These are phyloP conservation scores for Cyberlindnera euphorbiae DNA, from an alignment of 805 yeast species.

Conservation along the genomic window DNA sequence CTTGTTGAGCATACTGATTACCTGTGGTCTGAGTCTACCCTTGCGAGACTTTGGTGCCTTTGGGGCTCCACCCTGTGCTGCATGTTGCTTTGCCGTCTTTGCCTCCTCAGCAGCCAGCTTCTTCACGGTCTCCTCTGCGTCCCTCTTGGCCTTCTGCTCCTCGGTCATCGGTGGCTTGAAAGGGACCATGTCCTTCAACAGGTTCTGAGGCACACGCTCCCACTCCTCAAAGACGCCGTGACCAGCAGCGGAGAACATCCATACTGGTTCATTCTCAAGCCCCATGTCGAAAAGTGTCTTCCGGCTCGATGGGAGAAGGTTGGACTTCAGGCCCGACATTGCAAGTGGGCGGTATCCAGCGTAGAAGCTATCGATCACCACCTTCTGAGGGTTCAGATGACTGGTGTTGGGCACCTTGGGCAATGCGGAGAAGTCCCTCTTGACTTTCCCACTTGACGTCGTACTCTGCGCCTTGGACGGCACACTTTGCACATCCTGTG, in stretches of 20 bases:
- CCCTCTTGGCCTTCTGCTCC: constrained; percentile 7
- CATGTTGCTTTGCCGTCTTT: too few species aligned
- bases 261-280: constrained; percentile 22
- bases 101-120: neutral
- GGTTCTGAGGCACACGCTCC: constrained; percentile 20
- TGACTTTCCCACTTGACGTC: too few species aligned
- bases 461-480: too few species aligned
- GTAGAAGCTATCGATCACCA: constrained; percentile 19
- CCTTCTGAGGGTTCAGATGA: constrained; percentile 15
- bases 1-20: constrained; percentile 2
- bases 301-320: constrained; percentile 28
- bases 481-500: too few species aligned
- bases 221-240: constrained; percentile 30
- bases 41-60: constrained; percentile 7
- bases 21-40: constrained; percentile 15
- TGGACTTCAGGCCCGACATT: constrained; percentile 24
- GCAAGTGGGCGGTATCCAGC: constrained; percentile 22
- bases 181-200: constrained; percentile 26
- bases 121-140: neutral
- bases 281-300: constrained; percentile 22
- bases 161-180: constrained; percentile 28
- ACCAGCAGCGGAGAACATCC: constrained; percentile 34
- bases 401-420: constrained; percentile 21
- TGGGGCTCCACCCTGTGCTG: too few species aligned
- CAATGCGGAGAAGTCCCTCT: constrained; percentile 19